phyloP scores from a whole-genome alignment of 139 green algal species.

The Chlorella ohadii region DNA sequence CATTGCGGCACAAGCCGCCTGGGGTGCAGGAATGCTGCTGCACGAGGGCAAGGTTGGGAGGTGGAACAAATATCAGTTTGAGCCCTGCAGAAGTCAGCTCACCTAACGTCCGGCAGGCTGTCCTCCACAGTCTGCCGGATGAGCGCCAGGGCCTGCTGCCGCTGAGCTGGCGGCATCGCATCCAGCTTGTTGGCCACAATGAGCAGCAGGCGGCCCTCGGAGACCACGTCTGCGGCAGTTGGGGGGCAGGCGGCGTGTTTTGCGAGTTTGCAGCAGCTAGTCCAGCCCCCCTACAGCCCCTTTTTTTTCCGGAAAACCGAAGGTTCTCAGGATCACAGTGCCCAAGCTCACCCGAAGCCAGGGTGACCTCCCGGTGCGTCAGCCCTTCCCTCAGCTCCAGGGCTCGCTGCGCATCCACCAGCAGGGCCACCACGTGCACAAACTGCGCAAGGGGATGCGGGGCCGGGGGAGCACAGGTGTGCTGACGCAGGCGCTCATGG shows the following conservation, averaged over 20 bases:
- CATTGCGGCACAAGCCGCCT: too few species aligned
- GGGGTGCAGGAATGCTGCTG: too few species aligned
- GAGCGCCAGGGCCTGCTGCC: constrained; percentile 18
- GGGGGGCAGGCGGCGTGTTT: not conserved
- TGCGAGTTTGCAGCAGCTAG: not conserved
- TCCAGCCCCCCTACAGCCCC: too few species aligned
- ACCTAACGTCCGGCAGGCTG: constrained; percentile 45
- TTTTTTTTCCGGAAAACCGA: too few species aligned
- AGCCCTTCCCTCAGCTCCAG: constrained; percentile 50
- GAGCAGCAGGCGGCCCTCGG: constrained; percentile 76
- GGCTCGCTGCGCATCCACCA: constrained; percentile 75
- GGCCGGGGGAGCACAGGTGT: too few species aligned
- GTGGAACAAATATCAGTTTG: too few species aligned
- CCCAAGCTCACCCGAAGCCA: constrained; percentile 57
- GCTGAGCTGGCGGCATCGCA: constrained; percentile 40
- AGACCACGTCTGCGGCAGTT: constrained; percentile 39
- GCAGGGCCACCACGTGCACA: constrained; percentile 86
- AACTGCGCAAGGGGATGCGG: constrained; percentile 12
- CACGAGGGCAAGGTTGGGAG: too few species aligned
- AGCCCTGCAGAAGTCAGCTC: too few species aligned
- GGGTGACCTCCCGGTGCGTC: constrained; percentile 64
- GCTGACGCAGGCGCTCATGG: too few species aligned
- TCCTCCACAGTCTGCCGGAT: constrained; percentile 35
- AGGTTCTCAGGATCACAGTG: too few species aligned
- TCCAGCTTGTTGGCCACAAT: constrained; percentile 88